A percentile compares a stretch with the other conserved stretches of the same genome.
Conservation (phyloP, 257 asterid genomes). For the Solanum rostratum region DNA sequence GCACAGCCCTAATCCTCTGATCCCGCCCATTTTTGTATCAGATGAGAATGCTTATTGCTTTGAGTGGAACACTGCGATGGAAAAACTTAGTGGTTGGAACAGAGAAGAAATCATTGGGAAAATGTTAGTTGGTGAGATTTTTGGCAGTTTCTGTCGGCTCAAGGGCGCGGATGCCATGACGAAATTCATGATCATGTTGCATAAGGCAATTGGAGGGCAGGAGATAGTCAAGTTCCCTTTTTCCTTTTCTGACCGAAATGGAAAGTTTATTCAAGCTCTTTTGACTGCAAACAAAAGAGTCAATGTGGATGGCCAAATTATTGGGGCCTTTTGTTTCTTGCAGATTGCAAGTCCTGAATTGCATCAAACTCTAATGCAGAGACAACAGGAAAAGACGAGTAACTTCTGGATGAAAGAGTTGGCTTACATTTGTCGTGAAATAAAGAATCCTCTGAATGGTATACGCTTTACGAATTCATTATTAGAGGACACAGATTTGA, state of each 20-base stretch:
- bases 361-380: slow-evolving; percentile 54
- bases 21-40: slow-evolving; percentile 94
- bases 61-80: slow-evolving; percentile 95
- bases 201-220: slow-evolving; percentile 65
- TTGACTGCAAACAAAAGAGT: slow-evolving; percentile 78
- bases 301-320: slow-evolving; percentile 54
- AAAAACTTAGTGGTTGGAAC: slow-evolving; percentile 84
- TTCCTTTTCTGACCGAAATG: slow-evolving; percentile 50
- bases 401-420: slow-evolving; percentile 65
- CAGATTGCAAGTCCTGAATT: slow-evolving; percentile 75
- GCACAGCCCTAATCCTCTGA: slow-evolving; percentile 77
- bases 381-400: slow-evolving; percentile 47
- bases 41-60: slow-evolving; percentile 79
- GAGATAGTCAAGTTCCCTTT: slow-evolving; percentile 62
- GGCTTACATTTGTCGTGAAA: slow-evolving; percentile 71
- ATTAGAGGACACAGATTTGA: slow-evolving; percentile 58
- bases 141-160: slow-evolving; percentile 60
- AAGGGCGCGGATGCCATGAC: slow-evolving; percentile 67
- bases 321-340: slow-evolving; percentile 90
- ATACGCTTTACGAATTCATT: slow-evolving; percentile 67
- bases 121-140: slow-evolving; percentile 75
- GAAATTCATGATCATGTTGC: slow-evolving; percentile 67
- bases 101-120: slow-evolving; percentile 58
- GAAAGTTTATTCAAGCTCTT: slow-evolving; percentile 57
- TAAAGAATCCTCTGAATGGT: slow-evolving; percentile 73